Evolutionary conservation across 805 yeast genomes (phyloP).

Genomic region (Myxozyma vanderwaltii): DNA sequence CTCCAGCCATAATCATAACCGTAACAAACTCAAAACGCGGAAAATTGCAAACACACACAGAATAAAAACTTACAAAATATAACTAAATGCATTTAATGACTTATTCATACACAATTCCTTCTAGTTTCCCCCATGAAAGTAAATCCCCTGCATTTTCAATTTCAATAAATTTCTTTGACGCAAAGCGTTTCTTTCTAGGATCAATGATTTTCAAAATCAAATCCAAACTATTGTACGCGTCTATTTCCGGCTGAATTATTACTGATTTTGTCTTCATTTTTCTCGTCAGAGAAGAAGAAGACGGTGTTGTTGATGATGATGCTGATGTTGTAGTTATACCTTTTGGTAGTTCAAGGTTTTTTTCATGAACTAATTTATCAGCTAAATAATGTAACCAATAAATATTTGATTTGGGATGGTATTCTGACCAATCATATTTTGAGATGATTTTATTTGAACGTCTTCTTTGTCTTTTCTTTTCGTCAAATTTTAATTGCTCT

Average conservation of each 20-base stretch:
- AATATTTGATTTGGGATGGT: slow-evolving; percentile 55
- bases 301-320: background rate
- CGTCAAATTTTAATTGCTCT: slow-evolving; percentile 36
- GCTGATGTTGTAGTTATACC: background rate
- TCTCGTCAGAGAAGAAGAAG: too few relatives aligned
- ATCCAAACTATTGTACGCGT: slow-evolving; percentile 26
- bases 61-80: too few relatives aligned
- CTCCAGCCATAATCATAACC: too few relatives aligned
- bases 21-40: too few relatives aligned
- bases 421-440: slow-evolving; percentile 52
- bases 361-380: slow-evolving; percentile 51
- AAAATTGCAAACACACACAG: too few relatives aligned
- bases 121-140: slow-evolving; percentile 17
- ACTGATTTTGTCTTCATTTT: background rate
- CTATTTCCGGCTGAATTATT: slow-evolving; percentile 14
- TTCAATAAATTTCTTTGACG: slow-evolving; percentile 6
- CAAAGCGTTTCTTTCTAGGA: slow-evolving; percentile 26
- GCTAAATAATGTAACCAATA: slow-evolving; percentile 67
- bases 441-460: background rate
- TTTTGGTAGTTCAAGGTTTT: slow-evolving; percentile 39
- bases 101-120: slow-evolving; percentile 19
- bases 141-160: slow-evolving; percentile 17
- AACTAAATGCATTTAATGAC: too few relatives aligned
- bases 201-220: slow-evolving; percentile 19
- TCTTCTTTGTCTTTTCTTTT: slow-evolving; percentile 49